Evolutionary conservation across 371 early-diverging fungal genomes (phyloP).

Genomic region (Mucor velutinosus): DNA sequence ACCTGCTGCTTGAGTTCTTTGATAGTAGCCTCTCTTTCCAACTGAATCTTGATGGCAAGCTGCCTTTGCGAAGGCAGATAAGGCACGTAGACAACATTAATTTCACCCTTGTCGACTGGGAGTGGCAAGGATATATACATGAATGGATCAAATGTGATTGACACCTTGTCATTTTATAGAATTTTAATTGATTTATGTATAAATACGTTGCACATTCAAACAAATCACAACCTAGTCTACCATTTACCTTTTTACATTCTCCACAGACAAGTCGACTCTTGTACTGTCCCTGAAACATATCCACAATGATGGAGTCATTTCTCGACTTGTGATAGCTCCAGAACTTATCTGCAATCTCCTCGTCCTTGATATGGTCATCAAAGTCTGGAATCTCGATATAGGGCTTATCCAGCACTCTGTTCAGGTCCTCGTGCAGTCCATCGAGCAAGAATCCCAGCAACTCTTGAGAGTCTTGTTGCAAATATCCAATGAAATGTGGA

Average conservation of each 20-base stretch:
- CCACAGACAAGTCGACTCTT: constrained; percentile 80
- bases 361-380: constrained; percentile 32
- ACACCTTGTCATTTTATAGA: constrained; percentile 25
- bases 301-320: constrained; percentile 89
- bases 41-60: constrained; percentile 6
- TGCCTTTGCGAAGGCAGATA: constrained; percentile 32
- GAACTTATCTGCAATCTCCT: constrained; percentile 48
- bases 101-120: constrained; percentile 33
- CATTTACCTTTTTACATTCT: constrained; percentile 66
- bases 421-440: constrained; percentile 79
- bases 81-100: constrained; percentile 46
- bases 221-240: background rate
- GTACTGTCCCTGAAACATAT: constrained; percentile 87
- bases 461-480: constrained; percentile 85
- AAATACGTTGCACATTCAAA: too few species aligned
- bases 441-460: constrained; percentile 73
- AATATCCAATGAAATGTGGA: constrained; percentile 60
- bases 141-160: constrained; percentile 66
- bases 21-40: constrained; percentile 53
- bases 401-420: constrained; percentile 61
- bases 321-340: constrained; percentile 79
- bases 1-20: constrained; percentile 34
- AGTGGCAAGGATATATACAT: constrained; percentile 58
- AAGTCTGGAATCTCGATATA: constrained; percentile 69
- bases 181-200: background rate